Evolutionary conservation across 1,284 basidiomycete species (phyloP), one percentile per base, ranked within the genome.

Genomic region (Ceratobasidium sp.): DNA sequence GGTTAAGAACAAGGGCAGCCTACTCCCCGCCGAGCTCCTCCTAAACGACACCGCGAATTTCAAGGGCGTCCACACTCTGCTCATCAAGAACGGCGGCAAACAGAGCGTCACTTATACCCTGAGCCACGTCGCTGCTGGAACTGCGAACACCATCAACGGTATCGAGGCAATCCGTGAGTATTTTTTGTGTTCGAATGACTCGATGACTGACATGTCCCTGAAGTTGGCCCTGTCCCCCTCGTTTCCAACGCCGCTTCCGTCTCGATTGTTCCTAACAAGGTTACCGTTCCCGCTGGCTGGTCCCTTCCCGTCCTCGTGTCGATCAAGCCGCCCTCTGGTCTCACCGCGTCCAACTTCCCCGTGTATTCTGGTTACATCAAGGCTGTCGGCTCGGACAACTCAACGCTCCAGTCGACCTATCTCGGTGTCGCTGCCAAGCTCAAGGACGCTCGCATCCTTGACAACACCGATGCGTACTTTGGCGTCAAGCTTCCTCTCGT

Each of bases 21-120:
- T 91, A 35, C 82, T 82, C 3, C 88, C 87, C 3, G 81, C 84
- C 3, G 83, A 87, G 75, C 77, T 91, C 27, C 77, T 86, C 69
- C 78, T 91, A 58, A 93, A 91, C 76, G 90, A 91, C 76, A 91
- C 90, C 0, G 82, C 84, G 0, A 78, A 89, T 75, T 73, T 77
- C 70, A 71, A 74, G 31, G 50, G 53, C 7, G 34, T 2, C 7
- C 70, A 73, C 20, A 73, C 72, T n/a, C 72, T 77, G 54, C 71
- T 62, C 0, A 47, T 78, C 25, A 68, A 50, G 56, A 78, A 78
- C 69, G 62, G 69, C 1, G 75, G 75, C 45, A 73, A 54, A 55
- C 71, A 69, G 69, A 50, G 57, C 6, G 72, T 73, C 42, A 69
- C 70, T 10, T 77, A 77, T 71, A 74, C 56, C 29, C 56, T 76